Base-by-base conservation (phyloP, 306 rosid genomes). In the Acacia confusa region DNA sequence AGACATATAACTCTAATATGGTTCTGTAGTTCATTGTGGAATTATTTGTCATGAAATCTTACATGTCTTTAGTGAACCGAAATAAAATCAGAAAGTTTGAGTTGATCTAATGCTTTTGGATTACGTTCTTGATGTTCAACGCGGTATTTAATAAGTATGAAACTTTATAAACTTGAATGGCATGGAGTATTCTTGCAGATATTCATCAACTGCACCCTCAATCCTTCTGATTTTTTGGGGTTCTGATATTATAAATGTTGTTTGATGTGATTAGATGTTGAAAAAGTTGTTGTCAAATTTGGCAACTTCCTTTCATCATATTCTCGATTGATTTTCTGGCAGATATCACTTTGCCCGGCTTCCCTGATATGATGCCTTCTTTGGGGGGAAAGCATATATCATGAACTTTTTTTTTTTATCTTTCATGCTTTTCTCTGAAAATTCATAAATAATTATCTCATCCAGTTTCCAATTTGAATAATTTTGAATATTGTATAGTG, bases 401-500 rank as follows among this genome's bases (percentile, higher is more conserved):
- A 70, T 50, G 34, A 70, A 41, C 64, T 65, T 63, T 44, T 71
- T 63, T 44, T 71, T 63, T 69, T 52, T 27, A 19, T 78, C 67
- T 70, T 75, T 32, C 44, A 65, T 8, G 14, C 61, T 41, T 30
- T 30, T 70, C 40, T 78, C 22, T 38, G 6, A 73, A 76, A 50
- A 61, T 36, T 45, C 40, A 20, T 82, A n/a, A 75, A 70, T 30
- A 58, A 79, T 41, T 60, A 48, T 2, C 24, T 41, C 17, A 60
- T 60, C 65, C 79, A 74, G 70, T 22, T 78, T 50, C 32, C 70
- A 7, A 55, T 36, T 64, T 74, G 50, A 61, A 76, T 34, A n/a
- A 32, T 47, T 67, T 82, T 73, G 32, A 85, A 61, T 47, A 63
- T 30, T 81, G 70, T 85, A 24, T 11, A 32, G 50, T 67, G 72